These are phyloP conservation scores for Candida fluviatilis DNA, from an alignment of 805 yeast genomes.

Conservation along the genomic window DNA sequence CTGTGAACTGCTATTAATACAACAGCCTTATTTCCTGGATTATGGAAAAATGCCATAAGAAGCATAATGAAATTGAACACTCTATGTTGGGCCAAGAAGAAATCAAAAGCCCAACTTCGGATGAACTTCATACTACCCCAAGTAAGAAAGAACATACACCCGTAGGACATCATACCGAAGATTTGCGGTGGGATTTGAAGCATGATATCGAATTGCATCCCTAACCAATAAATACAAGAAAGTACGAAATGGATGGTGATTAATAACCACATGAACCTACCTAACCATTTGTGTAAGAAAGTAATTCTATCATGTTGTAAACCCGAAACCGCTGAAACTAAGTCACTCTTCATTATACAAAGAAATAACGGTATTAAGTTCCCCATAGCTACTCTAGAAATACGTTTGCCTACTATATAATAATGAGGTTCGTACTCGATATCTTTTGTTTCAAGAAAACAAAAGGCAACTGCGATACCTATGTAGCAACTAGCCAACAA, in stretches of 20 bases:
- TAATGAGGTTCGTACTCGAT: constrained; percentile 33
- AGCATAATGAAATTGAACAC: constrained; percentile 39
- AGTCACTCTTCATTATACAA: constrained; percentile 36
- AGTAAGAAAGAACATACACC: constrained; percentile 30
- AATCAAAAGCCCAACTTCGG: constrained; percentile 37
- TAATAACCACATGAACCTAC: constrained; percentile 34
- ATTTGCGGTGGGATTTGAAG: constrained; percentile 45
- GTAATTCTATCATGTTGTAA: constrained; percentile 36
- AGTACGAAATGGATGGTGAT: constrained; percentile 33
- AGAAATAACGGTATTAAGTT: constrained; percentile 36
- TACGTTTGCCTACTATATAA: constrained; percentile 40
- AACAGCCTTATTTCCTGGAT: constrained; percentile 26
- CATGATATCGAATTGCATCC: constrained; percentile 33
- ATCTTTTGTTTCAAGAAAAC: constrained; percentile 30
- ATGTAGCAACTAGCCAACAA: constrained; percentile 23
- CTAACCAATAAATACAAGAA: constrained; percentile 37
- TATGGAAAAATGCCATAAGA: constrained; percentile 40
- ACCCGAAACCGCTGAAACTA: constrained; percentile 37
- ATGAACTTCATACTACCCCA: constrained; percentile 33
- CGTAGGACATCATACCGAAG: constrained; percentile 46
- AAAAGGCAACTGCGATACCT: constrained; percentile 25
- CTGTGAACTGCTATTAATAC: constrained; percentile 40
- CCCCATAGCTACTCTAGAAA: constrained; percentile 37
- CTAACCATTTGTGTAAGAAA: constrained; percentile 43
- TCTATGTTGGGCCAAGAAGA: constrained; percentile 42